A percentile compares a stretch with the other conserved stretches of the same genome.
Conservation (phyloP, 179 eudicot species). For the Pouteria campechiana region DNA sequence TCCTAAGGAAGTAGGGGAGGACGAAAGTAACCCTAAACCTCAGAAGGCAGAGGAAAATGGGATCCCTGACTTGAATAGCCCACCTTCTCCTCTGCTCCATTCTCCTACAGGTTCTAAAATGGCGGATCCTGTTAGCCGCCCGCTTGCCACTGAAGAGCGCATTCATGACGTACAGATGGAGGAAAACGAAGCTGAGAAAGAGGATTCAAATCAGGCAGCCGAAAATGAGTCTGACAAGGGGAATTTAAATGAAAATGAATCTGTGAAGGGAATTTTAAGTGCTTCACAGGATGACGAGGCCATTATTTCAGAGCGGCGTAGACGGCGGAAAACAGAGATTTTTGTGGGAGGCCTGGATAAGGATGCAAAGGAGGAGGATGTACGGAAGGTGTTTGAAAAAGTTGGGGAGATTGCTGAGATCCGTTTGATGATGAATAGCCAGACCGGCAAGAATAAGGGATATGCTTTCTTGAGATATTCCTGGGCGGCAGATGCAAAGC, state of each 20-base stretch:
- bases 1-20: not conserved
- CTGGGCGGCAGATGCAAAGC: constrained; percentile 43
- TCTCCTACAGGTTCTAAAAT: not conserved
- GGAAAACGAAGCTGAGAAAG: constrained; percentile 3
- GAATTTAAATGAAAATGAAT: constrained; percentile 6
- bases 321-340: constrained; percentile 48
- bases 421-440: constrained; percentile 24
- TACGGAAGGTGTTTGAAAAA: constrained; percentile 36
- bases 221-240: constrained; percentile 8
- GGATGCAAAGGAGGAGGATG: constrained; percentile 44
- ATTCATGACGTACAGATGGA: not conserved
- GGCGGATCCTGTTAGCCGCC: not conserved
- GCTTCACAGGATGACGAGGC: constrained; percentile 62
- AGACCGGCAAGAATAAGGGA: constrained; percentile 40
- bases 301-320: constrained; percentile 35
- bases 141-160: constrained; percentile 3
- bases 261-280: constrained; percentile 16
- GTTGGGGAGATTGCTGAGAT: constrained; percentile 43
- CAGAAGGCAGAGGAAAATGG: not conserved
- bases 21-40: not conserved
- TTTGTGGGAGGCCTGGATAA: constrained; percentile 57
- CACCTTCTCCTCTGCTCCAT: not conserved
- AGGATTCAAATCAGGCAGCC: constrained; percentile 4
- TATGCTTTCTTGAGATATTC: constrained; percentile 50
- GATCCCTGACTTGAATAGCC: too few relatives aligned